Evolutionary conservation across 1,284 basidiomycete genomes (phyloP), one percentile per base, ranked within the genome.

Genomic region (Omphalotus olearius): DNA sequence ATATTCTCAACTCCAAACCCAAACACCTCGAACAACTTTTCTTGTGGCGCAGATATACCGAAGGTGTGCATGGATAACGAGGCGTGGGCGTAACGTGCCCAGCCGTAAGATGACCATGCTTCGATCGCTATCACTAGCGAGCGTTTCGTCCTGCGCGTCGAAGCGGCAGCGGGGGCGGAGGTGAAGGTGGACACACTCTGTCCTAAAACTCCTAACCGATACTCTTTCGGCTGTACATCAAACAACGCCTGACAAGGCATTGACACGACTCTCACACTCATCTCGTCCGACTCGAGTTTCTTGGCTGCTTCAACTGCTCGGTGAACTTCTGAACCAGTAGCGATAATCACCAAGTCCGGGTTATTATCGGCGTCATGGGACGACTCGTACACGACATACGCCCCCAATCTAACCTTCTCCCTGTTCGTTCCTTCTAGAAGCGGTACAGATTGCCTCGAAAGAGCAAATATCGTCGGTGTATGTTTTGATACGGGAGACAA

Each of bases 201-300:
- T 33, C 30, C 30, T 33, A 33, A 33, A 13, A 33, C 7, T 10
- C 30, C 30, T 7, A 33, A 69, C 64, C 73, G 75, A 75, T 89
- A 89, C 54, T 81, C 82, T 53, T 71, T 61, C 45, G 74, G 64
- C 71, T 89, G 86, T 54, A 69, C 62, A 64, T 86, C 80, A 67
- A 89, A 89, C 62, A 85, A 72, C 57, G 76, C 73, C 73, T 78
- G 80, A 71, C 81, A 86, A 30, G 85, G 86, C 60, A 88, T 65
- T 51, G 77, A 80, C 56, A 85, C 82, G 52, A 88, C 67, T 54
- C 85, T 76, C 51, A 75, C 76, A 71, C 80, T 81, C 69, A 85
- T 61, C 65, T 76, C 67, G n/a, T 28, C 16, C 59, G 72, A 69
- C 60, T 69, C 69, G 56, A 86, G 74, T 57, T 74, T 62, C 62